Percentiles rank a stretch among this genome's conserved stretches.
Evolutionary conservation across 768 basidiomycete genomes (phyloP).

Genomic region (Lentinula aciculospora): DNA sequence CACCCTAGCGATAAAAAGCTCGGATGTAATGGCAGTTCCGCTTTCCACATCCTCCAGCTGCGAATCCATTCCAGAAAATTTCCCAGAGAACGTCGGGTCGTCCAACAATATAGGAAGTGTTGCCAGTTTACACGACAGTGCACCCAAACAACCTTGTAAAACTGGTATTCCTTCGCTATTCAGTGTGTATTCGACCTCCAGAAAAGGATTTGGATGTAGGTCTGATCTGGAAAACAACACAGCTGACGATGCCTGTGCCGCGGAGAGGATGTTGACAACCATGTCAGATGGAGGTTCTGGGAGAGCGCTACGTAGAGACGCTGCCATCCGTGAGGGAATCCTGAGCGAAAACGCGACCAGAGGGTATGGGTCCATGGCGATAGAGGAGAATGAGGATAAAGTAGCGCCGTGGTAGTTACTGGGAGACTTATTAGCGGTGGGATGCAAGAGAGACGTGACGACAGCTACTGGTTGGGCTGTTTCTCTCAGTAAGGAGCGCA

Average conservation of each 20-base stretch:
- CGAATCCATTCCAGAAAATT: slow-evolving; percentile 10
- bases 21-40: slow-evolving; percentile 33
- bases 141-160: slow-evolving; percentile 57
- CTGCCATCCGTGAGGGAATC: slow-evolving; percentile 84
- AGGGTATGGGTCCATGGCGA: slow-evolving; percentile 85
- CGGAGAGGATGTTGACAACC: slow-evolving; percentile 78
- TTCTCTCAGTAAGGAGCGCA: slow-evolving; percentile 49
- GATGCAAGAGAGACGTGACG: slow-evolving; percentile 50
- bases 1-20: slow-evolving; percentile 82
- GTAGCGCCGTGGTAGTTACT: slow-evolving; percentile 79
- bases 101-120: slow-evolving; percentile 55
- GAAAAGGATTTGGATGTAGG: slow-evolving; percentile 57
- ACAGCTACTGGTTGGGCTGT: slow-evolving; percentile 85
- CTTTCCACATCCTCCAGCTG: neutral
- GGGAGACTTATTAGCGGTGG: neutral
- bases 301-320: slow-evolving; percentile 34
- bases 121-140: slow-evolving; percentile 67
- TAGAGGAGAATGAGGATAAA: slow-evolving; percentile 87
- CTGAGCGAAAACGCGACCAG: slow-evolving; percentile 88
- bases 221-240: slow-evolving; percentile 70
- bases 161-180: slow-evolving; percentile 55
- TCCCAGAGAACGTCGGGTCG: slow-evolving; percentile 36
- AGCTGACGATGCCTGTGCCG: slow-evolving; percentile 57
- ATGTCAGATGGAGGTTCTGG: slow-evolving; percentile 38
- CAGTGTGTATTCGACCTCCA: slow-evolving; percentile 26